Conservation (phyloP, 2,329 filamentous ascomycete species). For the Phialophora tarda region DNA sequence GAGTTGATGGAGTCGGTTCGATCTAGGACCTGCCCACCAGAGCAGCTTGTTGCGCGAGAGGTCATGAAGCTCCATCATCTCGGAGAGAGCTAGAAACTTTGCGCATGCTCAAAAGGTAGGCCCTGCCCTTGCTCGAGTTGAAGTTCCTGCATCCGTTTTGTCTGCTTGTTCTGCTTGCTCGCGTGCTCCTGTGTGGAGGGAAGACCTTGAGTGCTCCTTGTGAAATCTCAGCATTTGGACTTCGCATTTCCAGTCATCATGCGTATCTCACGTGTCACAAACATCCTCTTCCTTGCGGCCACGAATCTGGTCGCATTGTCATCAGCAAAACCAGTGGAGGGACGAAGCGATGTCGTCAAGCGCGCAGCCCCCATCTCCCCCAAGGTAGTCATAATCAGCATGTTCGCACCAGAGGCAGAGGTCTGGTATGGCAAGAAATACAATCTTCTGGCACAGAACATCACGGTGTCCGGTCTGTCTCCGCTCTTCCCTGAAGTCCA, state of each 20-base stretch:
- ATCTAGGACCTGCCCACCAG: neutral
- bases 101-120: conserved; percentile 22
- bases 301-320: conserved; percentile 3
- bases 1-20: neutral
- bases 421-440: conserved; percentile 65
- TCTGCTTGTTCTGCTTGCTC: conserved; percentile 18
- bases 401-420: conserved; percentile 67
- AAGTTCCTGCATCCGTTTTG: neutral
- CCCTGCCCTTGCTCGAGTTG: conserved; percentile 2
- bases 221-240: neutral
- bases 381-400: conserved; percentile 52
- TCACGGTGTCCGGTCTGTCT: conserved; percentile 67
- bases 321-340: conserved; percentile 14
- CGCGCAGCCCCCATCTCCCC: conserved; percentile 38
- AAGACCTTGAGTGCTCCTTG: neutral
- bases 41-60: neutral
- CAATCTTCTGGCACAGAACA: conserved; percentile 62
- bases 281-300: conserved; percentile 22
- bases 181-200: conserved; percentile 8
- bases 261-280: conserved; percentile 8
- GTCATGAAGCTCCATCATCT: neutral
- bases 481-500: conserved; percentile 68
- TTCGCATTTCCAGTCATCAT: conserved; percentile 11
- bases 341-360: conserved; percentile 7
- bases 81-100: conserved; percentile 8